These are phyloP conservation scores for Blastomyces parvus DNA, from an alignment of 2,329 filamentous ascomycete genomes.

Conservation along the genomic window DNA sequence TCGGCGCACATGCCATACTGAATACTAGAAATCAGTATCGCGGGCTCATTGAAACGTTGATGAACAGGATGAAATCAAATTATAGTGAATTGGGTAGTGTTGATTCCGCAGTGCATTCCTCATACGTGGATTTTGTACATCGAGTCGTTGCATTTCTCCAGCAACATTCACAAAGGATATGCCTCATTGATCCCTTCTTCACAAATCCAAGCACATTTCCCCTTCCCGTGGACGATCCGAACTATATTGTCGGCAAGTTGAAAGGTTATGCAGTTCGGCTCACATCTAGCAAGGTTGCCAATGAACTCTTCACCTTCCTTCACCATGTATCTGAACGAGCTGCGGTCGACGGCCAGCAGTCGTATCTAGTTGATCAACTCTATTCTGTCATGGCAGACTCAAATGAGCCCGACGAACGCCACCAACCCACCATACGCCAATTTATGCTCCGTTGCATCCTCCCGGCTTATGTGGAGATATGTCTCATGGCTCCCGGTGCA, in stretches of 20 bases:
- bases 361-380: conserved; percentile 47
- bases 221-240: conserved; percentile 50
- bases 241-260: conserved; percentile 52
- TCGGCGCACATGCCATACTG: conserved; percentile 28
- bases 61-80: conserved; percentile 52
- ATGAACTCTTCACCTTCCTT: conserved; percentile 49
- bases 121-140: conserved; percentile 55
- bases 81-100: conserved; percentile 45
- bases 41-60: conserved; percentile 46
- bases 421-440: conserved; percentile 40
- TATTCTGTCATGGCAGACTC: conserved; percentile 40
- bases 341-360: conserved; percentile 48
- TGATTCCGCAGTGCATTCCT: conserved; percentile 33
- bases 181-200: conserved; percentile 49
- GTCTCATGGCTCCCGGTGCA: conserved; percentile 37
- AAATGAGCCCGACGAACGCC: conserved; percentile 33
- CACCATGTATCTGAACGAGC: conserved; percentile 52
- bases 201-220: conserved; percentile 52
- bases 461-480: conserved; percentile 46
- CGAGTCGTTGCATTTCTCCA: conserved; percentile 50
- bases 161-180: conserved; percentile 49
- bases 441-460: conserved; percentile 47
- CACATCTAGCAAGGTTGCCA: conserved; percentile 39
- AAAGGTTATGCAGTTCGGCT: conserved; percentile 51
- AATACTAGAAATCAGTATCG: conserved; percentile 37